These are phyloP conservation scores for Thelonectria olida DNA, from an alignment of 2,329 filamentous ascomycete species.

Conservation along the genomic window DNA sequence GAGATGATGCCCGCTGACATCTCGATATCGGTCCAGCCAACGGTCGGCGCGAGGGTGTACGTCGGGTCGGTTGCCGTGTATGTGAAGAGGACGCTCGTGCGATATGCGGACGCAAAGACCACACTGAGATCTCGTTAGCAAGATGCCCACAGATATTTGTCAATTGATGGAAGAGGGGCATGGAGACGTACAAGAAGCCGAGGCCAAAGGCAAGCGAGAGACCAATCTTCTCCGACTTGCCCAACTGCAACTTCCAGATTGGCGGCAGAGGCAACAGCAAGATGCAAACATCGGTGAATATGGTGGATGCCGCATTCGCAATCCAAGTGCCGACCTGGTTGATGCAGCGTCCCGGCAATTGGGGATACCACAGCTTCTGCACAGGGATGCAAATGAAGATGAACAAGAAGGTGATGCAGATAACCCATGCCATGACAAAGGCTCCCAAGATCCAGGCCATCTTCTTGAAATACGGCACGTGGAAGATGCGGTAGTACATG, in stretches of 20 bases:
- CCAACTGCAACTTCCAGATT: constrained; percentile 56
- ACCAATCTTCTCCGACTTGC: constrained; percentile 52
- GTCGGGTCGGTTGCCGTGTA: constrained; percentile 51
- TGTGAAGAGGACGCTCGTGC: constrained; percentile 56
- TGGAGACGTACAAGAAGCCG: constrained; percentile 54
- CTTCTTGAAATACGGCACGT: constrained; percentile 52
- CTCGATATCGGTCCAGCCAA: constrained; percentile 60
- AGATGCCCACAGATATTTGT: no score
- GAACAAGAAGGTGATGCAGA: constrained; percentile 58
- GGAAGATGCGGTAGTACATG: constrained; percentile 64
- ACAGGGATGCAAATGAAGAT: constrained; percentile 63
- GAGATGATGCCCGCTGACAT: constrained; percentile 61
- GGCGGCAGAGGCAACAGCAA: constrained; percentile 54
- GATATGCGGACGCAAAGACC: constrained; percentile 58
- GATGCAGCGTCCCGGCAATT: constrained; percentile 57
- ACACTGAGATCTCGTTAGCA: constrained; percentile 45
- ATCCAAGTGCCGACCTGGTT: constrained; percentile 61
- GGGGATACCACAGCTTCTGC: constrained; percentile 57
- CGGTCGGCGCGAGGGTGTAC: constrained; percentile 57
- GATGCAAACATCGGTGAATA: constrained; percentile 57
- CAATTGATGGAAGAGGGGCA: no score
- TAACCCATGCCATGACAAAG: constrained; percentile 57
- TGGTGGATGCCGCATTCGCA: constrained; percentile 57
- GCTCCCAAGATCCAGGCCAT: constrained; percentile 51
- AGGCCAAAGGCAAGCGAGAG: constrained; percentile 55